A percentile compares a stretch with the other conserved stretches of the same genome.
phyloP scores from a whole-genome alignment of 257 asterid species.

The Forsythia suspensa region DNA sequence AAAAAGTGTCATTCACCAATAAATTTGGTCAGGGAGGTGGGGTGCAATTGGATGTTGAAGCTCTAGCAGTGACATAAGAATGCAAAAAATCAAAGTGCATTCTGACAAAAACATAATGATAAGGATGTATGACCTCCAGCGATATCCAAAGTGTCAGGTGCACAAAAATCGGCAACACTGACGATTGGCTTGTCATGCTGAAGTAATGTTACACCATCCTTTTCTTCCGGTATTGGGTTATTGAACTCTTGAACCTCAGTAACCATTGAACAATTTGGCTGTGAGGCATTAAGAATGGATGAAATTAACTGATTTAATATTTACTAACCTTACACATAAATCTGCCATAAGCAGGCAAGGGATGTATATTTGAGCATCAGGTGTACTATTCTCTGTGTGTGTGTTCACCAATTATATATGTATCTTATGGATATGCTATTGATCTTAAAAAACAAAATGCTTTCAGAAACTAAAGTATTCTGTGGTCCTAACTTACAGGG shows the following conservation, averaged over 20 bases:
- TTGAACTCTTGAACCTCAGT: constrained; percentile 22
- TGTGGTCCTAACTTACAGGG: neutral
- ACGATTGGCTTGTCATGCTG: constrained; percentile 36
- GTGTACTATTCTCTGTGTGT: neutral
- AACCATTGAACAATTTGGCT: constrained; percentile 41
- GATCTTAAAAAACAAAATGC: neutral
- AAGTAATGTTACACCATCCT: constrained; percentile 30
- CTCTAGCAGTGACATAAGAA: constrained; percentile 1
- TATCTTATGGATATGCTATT: neutral
- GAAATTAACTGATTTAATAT: constrained; percentile 22
- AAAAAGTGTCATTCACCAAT: constrained; percentile 10
- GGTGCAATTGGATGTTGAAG: constrained; percentile 10
- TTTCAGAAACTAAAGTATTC: neutral
- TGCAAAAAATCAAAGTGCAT: neutral
- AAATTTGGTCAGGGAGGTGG: neutral
- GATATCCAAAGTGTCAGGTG: constrained; percentile 64
- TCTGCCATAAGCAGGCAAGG: neutral
- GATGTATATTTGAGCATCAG: neutral
- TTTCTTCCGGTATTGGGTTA: constrained; percentile 35
- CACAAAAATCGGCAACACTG: constrained; percentile 42
- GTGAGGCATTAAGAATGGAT: constrained; percentile 28
- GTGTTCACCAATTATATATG: neutral
- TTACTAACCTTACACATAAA: neutral
- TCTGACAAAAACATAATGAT: constrained; percentile 11
- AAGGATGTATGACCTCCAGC: constrained; percentile 50